Evolutionary conservation across 805 yeast species (phyloP).

Genomic region (Spencermartinsiella europaea): DNA sequence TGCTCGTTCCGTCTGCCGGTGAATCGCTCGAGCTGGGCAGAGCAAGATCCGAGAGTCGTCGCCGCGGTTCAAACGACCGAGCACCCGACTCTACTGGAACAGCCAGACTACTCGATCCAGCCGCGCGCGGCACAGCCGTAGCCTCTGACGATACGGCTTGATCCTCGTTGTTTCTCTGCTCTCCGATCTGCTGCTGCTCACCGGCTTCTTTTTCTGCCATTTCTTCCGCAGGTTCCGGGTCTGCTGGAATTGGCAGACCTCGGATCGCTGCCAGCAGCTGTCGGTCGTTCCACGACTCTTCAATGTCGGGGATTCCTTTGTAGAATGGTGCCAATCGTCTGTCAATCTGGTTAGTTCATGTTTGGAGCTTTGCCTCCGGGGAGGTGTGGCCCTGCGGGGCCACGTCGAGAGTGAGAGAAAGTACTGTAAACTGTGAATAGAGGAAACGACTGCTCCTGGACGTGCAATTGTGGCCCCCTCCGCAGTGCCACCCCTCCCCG

Average conservation of each 20-base stretch:
- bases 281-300: conserved; percentile 63
- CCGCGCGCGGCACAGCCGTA: not conserved
- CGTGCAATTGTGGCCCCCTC: no score
- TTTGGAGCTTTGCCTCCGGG: no score
- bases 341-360: conserved; percentile 34
- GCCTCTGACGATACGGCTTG: not conserved
- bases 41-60: not conserved
- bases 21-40: not conserved
- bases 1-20: not conserved
- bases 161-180: not conserved
- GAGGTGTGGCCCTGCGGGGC: no score
- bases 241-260: conserved; percentile 24
- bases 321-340: conserved; percentile 85
- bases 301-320: conserved; percentile 80
- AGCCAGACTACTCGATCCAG: no score
- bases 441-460: no score
- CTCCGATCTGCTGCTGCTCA: not conserved
- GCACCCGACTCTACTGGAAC: no score
- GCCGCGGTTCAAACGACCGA: not conserved
- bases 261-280: conserved; percentile 48
- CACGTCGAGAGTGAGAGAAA: no score
- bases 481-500: no score
- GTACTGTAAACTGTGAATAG: no score
- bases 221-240: conserved; percentile 5
- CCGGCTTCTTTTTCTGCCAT: conserved; percentile 3